Evolutionary conservation across 2,329 filamentous ascomycete species (phyloP).

Genomic region (Calonectria hongkongensis): DNA sequence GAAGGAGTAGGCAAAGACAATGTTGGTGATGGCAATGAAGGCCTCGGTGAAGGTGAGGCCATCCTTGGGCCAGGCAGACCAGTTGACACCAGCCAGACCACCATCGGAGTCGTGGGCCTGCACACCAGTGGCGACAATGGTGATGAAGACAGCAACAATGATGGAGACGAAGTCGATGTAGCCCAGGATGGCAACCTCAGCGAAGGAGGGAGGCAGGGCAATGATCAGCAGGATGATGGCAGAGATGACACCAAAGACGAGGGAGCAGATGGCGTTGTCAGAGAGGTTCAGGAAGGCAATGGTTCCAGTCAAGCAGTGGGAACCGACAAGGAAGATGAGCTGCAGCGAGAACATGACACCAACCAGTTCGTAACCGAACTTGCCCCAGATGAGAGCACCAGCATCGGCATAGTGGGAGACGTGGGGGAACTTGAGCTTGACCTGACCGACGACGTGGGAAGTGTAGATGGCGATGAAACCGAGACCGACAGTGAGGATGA

Average conservation of each 20-base stretch:
- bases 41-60: slow-evolving; percentile 67
- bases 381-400: slow-evolving; percentile 74
- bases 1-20: slow-evolving; percentile 40
- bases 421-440: slow-evolving; percentile 67
- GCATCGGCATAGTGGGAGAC: slow-evolving; percentile 79
- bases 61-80: slow-evolving; percentile 61
- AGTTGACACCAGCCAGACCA: slow-evolving; percentile 38
- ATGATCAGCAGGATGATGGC: slow-evolving; percentile 61
- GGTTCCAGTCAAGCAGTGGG: slow-evolving; percentile 77
- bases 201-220: slow-evolving; percentile 63
- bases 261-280: slow-evolving; percentile 49
- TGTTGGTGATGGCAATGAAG: slow-evolving; percentile 77
- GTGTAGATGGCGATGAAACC: slow-evolving; percentile 46
- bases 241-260: slow-evolving; percentile 61
- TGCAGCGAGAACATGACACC: slow-evolving; percentile 63
- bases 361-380: slow-evolving; percentile 72
- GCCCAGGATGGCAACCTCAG: slow-evolving; percentile 56
- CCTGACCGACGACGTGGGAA: slow-evolving; percentile 44
- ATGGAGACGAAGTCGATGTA: slow-evolving; percentile 73
- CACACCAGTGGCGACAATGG: slow-evolving; percentile 35
- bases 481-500: slow-evolving; percentile 43
- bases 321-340: slow-evolving; percentile 80
- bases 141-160: slow-evolving; percentile 68
- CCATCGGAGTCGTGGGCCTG: slow-evolving; percentile 2
- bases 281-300: slow-evolving; percentile 72